Evolutionary conservation across 2,329 filamentous ascomycete genomes (phyloP).

Genomic region (Ophiostoma tasmaniense): DNA sequence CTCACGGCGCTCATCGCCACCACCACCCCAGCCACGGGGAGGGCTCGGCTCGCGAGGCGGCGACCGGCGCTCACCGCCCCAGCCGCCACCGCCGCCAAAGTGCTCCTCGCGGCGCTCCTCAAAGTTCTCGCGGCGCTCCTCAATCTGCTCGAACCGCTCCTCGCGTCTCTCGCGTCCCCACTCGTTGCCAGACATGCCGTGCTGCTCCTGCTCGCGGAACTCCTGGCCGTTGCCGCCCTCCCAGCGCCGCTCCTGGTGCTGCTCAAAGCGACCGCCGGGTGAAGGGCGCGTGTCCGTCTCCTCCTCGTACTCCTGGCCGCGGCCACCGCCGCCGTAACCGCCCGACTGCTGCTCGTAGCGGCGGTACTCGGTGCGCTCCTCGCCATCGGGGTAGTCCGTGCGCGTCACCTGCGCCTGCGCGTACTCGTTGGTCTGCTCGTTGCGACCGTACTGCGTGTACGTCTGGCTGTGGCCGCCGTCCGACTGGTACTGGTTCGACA

Average conservation of each 20-base stretch:
- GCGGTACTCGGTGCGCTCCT: conserved; percentile 50
- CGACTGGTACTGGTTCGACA: conserved; percentile 40
- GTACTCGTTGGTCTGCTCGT: conserved; percentile 41
- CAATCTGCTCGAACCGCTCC: conserved; percentile 33
- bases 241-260: conserved; percentile 47
- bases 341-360: conserved; percentile 45
- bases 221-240: conserved; percentile 23
- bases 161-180: no score
- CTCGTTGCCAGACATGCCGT: no score
- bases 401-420: conserved; percentile 52
- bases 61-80: conserved; percentile 2
- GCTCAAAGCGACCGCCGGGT: conserved; percentile 46
- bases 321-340: conserved; percentile 25
- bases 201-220: background rate
- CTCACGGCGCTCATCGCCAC: conserved; percentile 21
- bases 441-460: conserved; percentile 53
- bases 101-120: background rate
- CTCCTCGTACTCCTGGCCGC: conserved; percentile 44
- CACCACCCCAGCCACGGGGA: conserved; percentile 19
- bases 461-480: conserved; percentile 55
- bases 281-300: conserved; percentile 41
- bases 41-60: conserved; percentile 9
- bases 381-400: conserved; percentile 50
- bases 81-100: background rate
- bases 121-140: conserved; percentile 36